Base-by-base conservation (phyloP, 257 asterid species). In the Ballota nigra region DNA sequence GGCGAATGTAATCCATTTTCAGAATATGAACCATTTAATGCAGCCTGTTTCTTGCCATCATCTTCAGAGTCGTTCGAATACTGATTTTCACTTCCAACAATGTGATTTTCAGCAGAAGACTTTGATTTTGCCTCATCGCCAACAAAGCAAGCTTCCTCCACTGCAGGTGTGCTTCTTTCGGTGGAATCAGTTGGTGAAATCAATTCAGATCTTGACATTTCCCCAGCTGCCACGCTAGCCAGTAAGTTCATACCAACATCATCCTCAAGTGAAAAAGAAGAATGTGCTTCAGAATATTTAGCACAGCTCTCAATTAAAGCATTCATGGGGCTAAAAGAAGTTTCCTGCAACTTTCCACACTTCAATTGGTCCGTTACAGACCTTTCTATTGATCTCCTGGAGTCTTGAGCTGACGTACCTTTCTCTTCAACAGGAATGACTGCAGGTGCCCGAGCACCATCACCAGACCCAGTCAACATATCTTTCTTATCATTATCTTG, bases 191-290 rank as follows among this genome's bases (percentile, higher is more conserved):
- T 51, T 19, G 95, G 95, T 5, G 96, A 86, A 70, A 71, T 75
- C 73, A 76, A 52, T 13, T 82, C 82, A 43, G 94, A 85, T 68
- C 81, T 85, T 34, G 89, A 85, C 63, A 93, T 83, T 83, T 91
- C 96, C 64, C 95, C 92, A 47, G 98, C 74, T 74, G 98, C 98
- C 72, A 94, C 98, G 79, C 95, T 93, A 34, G 98, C 98, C 69
- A 93, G 98, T 68, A 93, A 87, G 76, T 93, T 93, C 96, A 93
- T 93, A 31, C 97, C 97, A 71, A 81, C 87, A 75, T 89, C 96
- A 81, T 92, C 98, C 28, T 82, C 92, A 20, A 80, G 77, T 38
- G 91, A 88, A 75, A 87, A 49, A 23, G 97, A 84, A 15, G 92
- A 56, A 43, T 75, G 66, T 63, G 87, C 89, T 78, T 90, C 96